Percentiles rank a stretch among this genome's conserved stretches.
These are phyloP conservation scores for Aspergillus sparsus DNA, from an alignment of 495 filamentous ascomycete species.

Conservation along the genomic window DNA sequence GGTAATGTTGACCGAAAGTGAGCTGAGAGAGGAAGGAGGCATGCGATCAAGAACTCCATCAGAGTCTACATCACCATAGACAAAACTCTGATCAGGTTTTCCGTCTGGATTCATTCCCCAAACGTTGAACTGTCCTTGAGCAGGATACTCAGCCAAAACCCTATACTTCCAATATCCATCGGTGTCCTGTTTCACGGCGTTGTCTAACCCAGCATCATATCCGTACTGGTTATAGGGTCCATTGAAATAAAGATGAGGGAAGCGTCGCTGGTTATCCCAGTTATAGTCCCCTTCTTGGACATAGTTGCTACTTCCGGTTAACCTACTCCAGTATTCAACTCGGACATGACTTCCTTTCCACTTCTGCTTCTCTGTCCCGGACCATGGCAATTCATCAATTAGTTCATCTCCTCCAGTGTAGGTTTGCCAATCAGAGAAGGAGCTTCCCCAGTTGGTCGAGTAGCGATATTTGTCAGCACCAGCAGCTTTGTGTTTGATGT, in stretches of 20 bases:
- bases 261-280: constrained; percentile 49
- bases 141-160: constrained; percentile 67
- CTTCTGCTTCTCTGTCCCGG: constrained; percentile 59
- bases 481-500: constrained; percentile 59
- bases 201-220: constrained; percentile 63
- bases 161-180: constrained; percentile 61
- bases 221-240: constrained; percentile 69
- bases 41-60: constrained; percentile 65
- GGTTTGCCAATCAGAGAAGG: constrained; percentile 59
- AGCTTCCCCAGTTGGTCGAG: constrained; percentile 60
- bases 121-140: constrained; percentile 62
- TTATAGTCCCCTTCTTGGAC: constrained; percentile 62
- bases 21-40: constrained; percentile 59
- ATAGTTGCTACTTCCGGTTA: constrained; percentile 65
- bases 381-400: constrained; percentile 54
- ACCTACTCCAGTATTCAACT: constrained; percentile 67
- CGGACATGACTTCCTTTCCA: constrained; percentile 68
- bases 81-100: constrained; percentile 58
- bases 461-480: constrained; percentile 68
- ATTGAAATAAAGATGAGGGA: constrained; percentile 66
- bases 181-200: constrained; percentile 53
- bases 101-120: constrained; percentile 72
- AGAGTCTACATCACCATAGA: constrained; percentile 62
- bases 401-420: constrained; percentile 55
- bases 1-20: constrained; percentile 63